Evolutionary conservation across 2,329 filamentous ascomycete species (phyloP).

Genomic region (Hymenoscyphus repandus): DNA sequence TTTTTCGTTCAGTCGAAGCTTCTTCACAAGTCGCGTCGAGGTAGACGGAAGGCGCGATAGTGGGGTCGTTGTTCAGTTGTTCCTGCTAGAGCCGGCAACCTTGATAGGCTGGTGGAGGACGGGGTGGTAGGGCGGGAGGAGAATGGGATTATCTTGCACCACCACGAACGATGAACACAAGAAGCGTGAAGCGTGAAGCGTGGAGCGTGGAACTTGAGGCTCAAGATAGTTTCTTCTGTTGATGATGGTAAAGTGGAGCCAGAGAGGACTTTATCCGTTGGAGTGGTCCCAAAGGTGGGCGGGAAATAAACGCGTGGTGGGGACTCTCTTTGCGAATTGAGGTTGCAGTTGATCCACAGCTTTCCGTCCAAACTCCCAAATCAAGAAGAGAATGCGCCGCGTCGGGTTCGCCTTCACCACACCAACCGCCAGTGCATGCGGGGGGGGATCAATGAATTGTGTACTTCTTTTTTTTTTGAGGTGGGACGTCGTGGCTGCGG

Average conservation of each 20-base stretch:
- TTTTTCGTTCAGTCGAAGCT: background rate
- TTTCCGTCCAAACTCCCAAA: slow-evolving; percentile 2
- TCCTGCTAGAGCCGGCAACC: background rate
- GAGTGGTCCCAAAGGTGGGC: slow-evolving; percentile 14
- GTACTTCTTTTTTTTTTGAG: background rate
- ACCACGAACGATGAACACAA: background rate
- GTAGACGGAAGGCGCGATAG: background rate
- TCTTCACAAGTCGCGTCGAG: background rate
- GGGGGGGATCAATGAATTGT: background rate
- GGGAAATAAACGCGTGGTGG: slow-evolving; percentile 25
- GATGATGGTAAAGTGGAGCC: slow-evolving; percentile 20
- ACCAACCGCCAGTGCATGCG: background rate
- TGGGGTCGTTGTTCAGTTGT: background rate
- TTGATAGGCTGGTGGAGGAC: too few relatives aligned
- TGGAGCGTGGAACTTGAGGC: slow-evolving; percentile 12
- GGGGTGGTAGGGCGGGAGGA: background rate
- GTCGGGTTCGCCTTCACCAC: background rate
- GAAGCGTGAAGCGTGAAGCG: background rate
- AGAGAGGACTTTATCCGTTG: slow-evolving; percentile 21
- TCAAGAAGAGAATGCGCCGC: background rate
- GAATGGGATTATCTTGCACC: background rate
- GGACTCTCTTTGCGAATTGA: slow-evolving; percentile 17
- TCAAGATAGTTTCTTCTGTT: slow-evolving; percentile 18
- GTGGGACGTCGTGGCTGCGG: background rate
- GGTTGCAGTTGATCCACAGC: slow-evolving; percentile 17